Percentiles rank a stretch among this genome's conserved stretches.
These are phyloP conservation scores for Saturnispora diversa DNA, from an alignment of 805 yeast species.

Conservation along the genomic window DNA sequence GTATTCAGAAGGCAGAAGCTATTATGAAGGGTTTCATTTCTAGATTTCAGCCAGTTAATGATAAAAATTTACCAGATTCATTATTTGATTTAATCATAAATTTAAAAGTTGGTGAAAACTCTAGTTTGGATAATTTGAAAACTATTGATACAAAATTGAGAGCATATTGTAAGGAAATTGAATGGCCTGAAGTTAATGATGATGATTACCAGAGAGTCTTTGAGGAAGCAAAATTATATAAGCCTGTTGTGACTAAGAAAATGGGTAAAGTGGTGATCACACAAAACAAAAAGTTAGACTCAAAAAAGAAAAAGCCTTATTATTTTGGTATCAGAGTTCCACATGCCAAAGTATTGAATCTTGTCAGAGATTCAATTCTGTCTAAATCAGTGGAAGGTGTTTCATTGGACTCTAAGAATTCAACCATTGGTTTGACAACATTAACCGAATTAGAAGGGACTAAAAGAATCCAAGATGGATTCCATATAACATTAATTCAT, in stretches of 20 bases:
- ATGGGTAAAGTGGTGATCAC: constrained; percentile 16
- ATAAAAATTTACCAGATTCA: constrained; percentile 47
- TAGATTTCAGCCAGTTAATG: constrained; percentile 56
- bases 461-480: constrained; percentile 40
- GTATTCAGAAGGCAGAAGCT: constrained; percentile 41
- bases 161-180: constrained; percentile 36
- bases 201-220: constrained; percentile 41
- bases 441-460: constrained; percentile 20
- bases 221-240: constrained; percentile 42
- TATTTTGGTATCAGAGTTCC: constrained; percentile 40
- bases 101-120: constrained; percentile 38
- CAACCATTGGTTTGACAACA: constrained; percentile 3
- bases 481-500: constrained; percentile 67
- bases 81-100: constrained; percentile 59
- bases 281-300: background rate
- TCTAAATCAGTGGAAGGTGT: background rate
- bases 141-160: constrained; percentile 34
- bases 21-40: constrained; percentile 70
- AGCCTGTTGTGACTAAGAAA: constrained; percentile 41
- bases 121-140: constrained; percentile 45
- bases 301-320: constrained; percentile 25
- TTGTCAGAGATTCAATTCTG: background rate
- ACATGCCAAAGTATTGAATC: constrained; percentile 10
- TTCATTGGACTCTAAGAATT: background rate
- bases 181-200: constrained; percentile 33